Evolutionary conservation across 257 asterid species (phyloP).

Genomic region (Solanum paucissectum): DNA sequence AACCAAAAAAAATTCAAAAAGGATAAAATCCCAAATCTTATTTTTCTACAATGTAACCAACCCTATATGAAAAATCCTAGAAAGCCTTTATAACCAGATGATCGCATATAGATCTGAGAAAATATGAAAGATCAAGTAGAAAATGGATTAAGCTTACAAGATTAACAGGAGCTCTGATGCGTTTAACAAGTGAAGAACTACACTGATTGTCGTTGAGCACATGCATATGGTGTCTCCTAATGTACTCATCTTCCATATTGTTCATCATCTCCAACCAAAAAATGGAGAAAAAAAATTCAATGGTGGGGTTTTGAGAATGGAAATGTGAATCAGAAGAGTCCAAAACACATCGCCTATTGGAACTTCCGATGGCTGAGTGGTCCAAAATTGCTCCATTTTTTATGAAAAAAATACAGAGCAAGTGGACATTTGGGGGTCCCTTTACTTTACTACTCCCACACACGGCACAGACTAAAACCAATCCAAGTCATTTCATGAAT

Average conservation of each 20-base stretch:
- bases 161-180: constrained; percentile 78
- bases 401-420: neutral
- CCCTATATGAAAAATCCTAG: neutral
- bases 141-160: constrained; percentile 35
- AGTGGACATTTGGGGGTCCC: neutral
- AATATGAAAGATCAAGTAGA: neutral
- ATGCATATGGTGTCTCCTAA: constrained; percentile 65
- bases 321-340: neutral
- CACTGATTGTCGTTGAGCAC: constrained; percentile 65
- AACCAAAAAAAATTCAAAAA: neutral
- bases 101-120: neutral
- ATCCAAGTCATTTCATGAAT: no score
- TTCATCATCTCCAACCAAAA: constrained; percentile 1
- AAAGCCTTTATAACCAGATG: neutral
- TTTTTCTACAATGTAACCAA: neutral
- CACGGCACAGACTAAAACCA: neutral
- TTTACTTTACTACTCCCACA: neutral
- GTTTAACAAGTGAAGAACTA: constrained; percentile 66
- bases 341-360: neutral
- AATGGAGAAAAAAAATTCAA: neutral
- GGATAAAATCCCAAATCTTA: neutral
- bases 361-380: constrained; percentile 1
- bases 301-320: neutral
- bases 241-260: constrained; percentile 52
- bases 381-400: neutral